These are phyloP conservation scores for Suzukiozyma palmioleophila DNA, from an alignment of 1,139 yeast species.

Conservation along the genomic window DNA sequence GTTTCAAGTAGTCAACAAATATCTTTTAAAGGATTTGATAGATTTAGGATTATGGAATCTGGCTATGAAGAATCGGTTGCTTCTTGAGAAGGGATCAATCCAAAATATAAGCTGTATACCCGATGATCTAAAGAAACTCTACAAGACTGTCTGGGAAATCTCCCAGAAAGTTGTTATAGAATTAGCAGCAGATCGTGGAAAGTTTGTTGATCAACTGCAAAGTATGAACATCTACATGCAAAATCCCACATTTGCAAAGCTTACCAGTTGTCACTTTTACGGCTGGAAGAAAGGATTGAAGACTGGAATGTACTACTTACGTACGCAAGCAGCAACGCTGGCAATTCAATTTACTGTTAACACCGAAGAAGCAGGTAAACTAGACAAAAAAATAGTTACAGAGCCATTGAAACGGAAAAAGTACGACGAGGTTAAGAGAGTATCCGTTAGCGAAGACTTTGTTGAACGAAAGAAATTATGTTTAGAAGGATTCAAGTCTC, in stretches of 20 bases:
- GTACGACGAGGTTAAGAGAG: conserved; percentile 13
- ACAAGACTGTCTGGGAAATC: conserved; percentile 96
- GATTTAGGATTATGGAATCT: conserved; percentile 83
- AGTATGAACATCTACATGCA: conserved; percentile 81
- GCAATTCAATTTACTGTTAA: conserved; percentile 93
- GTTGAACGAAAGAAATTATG: conserved; percentile 5
- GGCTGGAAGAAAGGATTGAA: conserved; percentile 97
- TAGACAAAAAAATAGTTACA: conserved; percentile 5
- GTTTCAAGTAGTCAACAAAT: conserved; percentile 83
- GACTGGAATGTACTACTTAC: conserved; percentile 96
- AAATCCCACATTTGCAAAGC: conserved; percentile 87
- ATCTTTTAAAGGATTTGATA: conserved; percentile 73
- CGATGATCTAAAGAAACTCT: conserved; percentile 65
- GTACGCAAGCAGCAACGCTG: conserved; percentile 93
- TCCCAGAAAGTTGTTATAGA: conserved; percentile 85
- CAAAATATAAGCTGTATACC: conserved; percentile 78
- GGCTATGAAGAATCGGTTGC: conserved; percentile 73
- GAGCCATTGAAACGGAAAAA: conserved; percentile 17
- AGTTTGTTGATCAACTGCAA: conserved; percentile 93
- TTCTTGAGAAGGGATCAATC: conserved; percentile 81
- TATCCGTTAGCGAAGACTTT: conserved; percentile 4
- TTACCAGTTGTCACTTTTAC: conserved; percentile 96
- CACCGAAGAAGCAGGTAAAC: conserved; percentile 21
- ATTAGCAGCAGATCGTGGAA: conserved; percentile 94
- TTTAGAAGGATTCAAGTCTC: conserved; percentile 9